phyloP scores from a whole-genome alignment of 129 eudicot genomes.

The Chrysanthemum makinoi region DNA sequence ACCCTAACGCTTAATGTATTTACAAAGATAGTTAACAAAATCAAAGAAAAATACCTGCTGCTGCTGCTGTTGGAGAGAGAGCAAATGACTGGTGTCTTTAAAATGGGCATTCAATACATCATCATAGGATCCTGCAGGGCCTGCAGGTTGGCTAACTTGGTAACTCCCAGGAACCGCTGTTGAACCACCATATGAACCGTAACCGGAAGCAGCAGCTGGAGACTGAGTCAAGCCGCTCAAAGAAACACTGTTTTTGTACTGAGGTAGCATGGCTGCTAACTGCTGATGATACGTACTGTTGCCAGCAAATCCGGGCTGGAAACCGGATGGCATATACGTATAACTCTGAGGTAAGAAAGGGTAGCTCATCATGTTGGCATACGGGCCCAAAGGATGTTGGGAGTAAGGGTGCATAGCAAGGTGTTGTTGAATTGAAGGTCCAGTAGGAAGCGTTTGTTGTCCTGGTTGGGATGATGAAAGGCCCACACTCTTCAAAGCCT shows the following conservation, averaged over 20 bases:
- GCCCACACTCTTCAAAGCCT: slow-evolving; percentile 73
- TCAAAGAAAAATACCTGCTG: neutral
- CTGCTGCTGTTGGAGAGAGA: slow-evolving; percentile 46
- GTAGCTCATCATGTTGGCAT: slow-evolving; percentile 69
- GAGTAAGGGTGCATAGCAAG: slow-evolving; percentile 82
- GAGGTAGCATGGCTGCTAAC: slow-evolving; percentile 72
- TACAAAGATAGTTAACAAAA: neutral
- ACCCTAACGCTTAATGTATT: neutral
- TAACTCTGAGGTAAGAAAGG: slow-evolving; percentile 82
- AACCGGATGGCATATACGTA: slow-evolving; percentile 89
- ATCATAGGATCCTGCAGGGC: slow-evolving; percentile 76
- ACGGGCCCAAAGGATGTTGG: slow-evolving; percentile 78
- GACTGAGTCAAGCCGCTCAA: slow-evolving; percentile 80
- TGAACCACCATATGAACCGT: slow-evolving; percentile 68
- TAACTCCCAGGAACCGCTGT: slow-evolving; percentile 65
- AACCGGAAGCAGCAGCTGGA: slow-evolving; percentile 71
- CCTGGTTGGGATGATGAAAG: slow-evolving; percentile 61
- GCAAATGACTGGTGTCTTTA: slow-evolving; percentile 74
- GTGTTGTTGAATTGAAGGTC: slow-evolving; percentile 72
- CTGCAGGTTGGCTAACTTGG: slow-evolving; percentile 65
- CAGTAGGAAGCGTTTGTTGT: slow-evolving; percentile 59
- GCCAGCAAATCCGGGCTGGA: slow-evolving; percentile 79
- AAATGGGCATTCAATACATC: slow-evolving; percentile 80
- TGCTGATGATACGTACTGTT: slow-evolving; percentile 79
- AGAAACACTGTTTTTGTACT: slow-evolving; percentile 64